These are phyloP conservation scores for Echria macrotheca DNA, from an alignment of 495 filamentous ascomycete species.

Conservation along the genomic window DNA sequence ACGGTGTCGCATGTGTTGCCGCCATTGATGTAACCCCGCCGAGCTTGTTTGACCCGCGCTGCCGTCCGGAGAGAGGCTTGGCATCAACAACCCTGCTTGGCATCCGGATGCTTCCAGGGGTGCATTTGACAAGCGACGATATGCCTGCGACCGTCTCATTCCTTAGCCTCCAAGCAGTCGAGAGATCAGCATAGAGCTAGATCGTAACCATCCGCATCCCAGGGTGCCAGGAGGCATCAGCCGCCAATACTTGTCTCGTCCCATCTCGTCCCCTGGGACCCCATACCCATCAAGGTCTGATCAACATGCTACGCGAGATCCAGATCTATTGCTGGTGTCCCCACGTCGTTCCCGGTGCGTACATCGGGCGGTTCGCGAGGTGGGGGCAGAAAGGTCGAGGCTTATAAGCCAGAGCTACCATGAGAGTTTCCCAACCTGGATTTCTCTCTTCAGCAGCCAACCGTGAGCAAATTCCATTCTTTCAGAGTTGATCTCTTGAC, in stretches of 20 bases:
- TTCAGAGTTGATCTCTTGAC: slow-evolving; percentile 24
- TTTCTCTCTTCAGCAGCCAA: neutral
- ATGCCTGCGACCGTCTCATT: neutral
- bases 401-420: slow-evolving; percentile 3
- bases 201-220: neutral
- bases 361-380: neutral
- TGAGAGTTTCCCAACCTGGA: neutral
- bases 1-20: slow-evolving; percentile 4
- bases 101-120: neutral
- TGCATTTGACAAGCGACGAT: neutral
- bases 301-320: slow-evolving; percentile 5
- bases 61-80: neutral
- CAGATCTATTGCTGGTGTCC: neutral
- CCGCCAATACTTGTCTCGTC: slow-evolving; percentile 2
- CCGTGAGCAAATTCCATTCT: slow-evolving; percentile 15
- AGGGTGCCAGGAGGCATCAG: slow-evolving; percentile 7
- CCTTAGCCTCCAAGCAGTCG: neutral
- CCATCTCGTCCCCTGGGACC: neutral
- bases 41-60: neutral
- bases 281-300: slow-evolving; percentile 5
- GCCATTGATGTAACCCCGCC: slow-evolving; percentile 2
- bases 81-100: no score
- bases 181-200: slow-evolving; percentile 1
- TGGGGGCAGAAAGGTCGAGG: neutral
- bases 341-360: neutral